Evolutionary conservation across 306 rosid genomes (phyloP).

Genomic region (Casuarina equisetifolia): DNA sequence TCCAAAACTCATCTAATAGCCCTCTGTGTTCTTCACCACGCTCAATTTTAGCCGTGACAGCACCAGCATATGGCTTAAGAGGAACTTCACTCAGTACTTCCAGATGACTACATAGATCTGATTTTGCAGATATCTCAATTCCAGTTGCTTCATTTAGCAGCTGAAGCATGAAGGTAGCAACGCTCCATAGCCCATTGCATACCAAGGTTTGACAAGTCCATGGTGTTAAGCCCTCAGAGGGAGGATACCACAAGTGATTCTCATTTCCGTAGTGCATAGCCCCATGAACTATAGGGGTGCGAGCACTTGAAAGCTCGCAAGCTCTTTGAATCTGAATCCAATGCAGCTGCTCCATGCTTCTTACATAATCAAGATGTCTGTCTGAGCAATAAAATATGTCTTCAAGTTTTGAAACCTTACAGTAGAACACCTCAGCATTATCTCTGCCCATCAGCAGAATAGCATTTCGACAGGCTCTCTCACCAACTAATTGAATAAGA

Average conservation of each 20-base stretch:
- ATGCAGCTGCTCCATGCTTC: slow-evolving; percentile 61
- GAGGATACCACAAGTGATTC: slow-evolving; percentile 92
- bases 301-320: slow-evolving; percentile 87
- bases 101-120: slow-evolving; percentile 64
- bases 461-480: slow-evolving; percentile 79
- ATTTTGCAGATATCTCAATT: slow-evolving; percentile 58
- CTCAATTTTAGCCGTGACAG: slow-evolving; percentile 82
- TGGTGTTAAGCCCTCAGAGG: slow-evolving; percentile 86
- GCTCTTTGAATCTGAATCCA: slow-evolving; percentile 74
- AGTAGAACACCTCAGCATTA: slow-evolving; percentile 92
- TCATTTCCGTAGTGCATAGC: slow-evolving; percentile 70
- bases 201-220: slow-evolving; percentile 87
- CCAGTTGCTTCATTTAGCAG: slow-evolving; percentile 66
- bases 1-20: slow-evolving; percentile 81
- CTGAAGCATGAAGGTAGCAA: slow-evolving; percentile 72
- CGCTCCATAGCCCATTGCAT: slow-evolving; percentile 79
- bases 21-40: slow-evolving; percentile 69
- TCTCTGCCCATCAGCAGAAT: slow-evolving; percentile 97
- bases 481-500: slow-evolving; percentile 91
- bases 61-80: slow-evolving; percentile 87
- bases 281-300: slow-evolving; percentile 60
- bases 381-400: slow-evolving; percentile 78
- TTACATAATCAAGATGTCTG: slow-evolving; percentile 72
- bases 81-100: slow-evolving; percentile 77
- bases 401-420: slow-evolving; percentile 92